Evolutionary conservation across 257 asterid species (phyloP).

Genomic region (Eucommia ulmoides): DNA sequence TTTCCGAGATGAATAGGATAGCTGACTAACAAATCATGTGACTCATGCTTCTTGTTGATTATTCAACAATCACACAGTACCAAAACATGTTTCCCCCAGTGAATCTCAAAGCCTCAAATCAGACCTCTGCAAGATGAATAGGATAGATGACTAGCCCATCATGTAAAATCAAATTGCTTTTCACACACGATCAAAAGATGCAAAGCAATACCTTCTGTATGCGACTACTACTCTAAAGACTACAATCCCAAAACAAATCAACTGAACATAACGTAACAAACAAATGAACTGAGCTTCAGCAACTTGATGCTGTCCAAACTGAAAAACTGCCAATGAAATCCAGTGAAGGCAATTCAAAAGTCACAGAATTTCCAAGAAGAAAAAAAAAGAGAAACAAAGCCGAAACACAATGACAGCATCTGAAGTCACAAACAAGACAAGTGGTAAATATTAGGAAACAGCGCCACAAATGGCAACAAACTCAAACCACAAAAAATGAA

Average conservation of each 20-base stretch:
- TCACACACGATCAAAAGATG: no score
- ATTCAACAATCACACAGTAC: not conserved
- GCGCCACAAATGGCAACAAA: no score
- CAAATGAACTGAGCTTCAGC: slow-evolving; percentile 7
- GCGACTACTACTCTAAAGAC: not conserved
- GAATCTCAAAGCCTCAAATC: not conserved
- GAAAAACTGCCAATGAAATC: slow-evolving; percentile 15
- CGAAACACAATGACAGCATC: not conserved
- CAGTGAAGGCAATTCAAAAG: slow-evolving; percentile 14
- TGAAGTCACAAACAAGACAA: not conserved
- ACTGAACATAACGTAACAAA: slow-evolving; percentile 11
- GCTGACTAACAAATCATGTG: no score
- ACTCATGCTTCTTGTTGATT: no score
- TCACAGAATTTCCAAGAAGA: slow-evolving; percentile 13
- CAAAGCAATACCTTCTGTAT: not conserved
- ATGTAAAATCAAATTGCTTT: no score
- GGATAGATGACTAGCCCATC: no score
- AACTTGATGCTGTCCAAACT: slow-evolving; percentile 12
- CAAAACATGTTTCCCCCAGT: not conserved
- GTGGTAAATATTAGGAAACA: slow-evolving; percentile 1
- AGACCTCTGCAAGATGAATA: no score
- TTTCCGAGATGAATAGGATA: not conserved
- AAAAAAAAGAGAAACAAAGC: slow-evolving; percentile 9
- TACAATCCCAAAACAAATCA: slow-evolving; percentile 10
- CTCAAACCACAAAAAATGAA: no score